These are phyloP conservation scores for Colletotrichum nymphaeae DNA, from an alignment of 2,329 filamentous ascomycete species.

Conservation along the genomic window DNA sequence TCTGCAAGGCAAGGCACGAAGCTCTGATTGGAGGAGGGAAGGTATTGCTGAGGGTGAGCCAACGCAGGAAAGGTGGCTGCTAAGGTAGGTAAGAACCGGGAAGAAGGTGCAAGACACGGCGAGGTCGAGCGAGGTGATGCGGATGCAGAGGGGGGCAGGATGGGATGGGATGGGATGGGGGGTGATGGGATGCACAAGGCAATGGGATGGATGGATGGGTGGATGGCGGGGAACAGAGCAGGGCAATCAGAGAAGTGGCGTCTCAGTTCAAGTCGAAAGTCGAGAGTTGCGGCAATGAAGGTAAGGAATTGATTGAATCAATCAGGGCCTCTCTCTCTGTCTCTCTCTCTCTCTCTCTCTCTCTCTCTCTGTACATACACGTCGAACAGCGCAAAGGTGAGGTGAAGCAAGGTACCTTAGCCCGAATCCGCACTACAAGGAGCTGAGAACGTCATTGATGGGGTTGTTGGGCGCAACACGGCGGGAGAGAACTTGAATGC, in stretches of 20 bases:
- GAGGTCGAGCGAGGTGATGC: neutral
- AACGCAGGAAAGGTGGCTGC: neutral
- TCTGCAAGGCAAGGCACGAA: slow-evolving; percentile 14
- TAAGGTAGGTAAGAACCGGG: neutral
- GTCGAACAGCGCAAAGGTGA: neutral
- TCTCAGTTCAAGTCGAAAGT: neutral
- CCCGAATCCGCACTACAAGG: neutral
- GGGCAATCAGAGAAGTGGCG: neutral
- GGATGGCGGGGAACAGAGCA: neutral
- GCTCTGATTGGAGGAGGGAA: neutral
- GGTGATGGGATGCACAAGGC: neutral
- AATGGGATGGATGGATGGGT: slow-evolving; percentile 10
- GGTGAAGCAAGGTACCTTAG: neutral
- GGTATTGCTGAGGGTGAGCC: neutral
- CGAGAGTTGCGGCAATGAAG: neutral
- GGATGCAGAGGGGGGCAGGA: neutral
- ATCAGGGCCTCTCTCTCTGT: neutral
- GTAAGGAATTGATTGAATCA: neutral
- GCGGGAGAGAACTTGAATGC: slow-evolving; percentile 13
- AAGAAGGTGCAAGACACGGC: slow-evolving; percentile 3
- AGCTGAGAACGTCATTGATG: slow-evolving; percentile 32
- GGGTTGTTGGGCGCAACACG: neutral
- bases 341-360: neutral
- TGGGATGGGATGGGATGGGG: neutral
- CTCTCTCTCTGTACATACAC: neutral